Percentiles rank a stretch among this genome's conserved stretches.
These are phyloP conservation scores for Verticillium tricorpus DNA, from an alignment of 2,329 filamentous ascomycete species.

Conservation along the genomic window DNA sequence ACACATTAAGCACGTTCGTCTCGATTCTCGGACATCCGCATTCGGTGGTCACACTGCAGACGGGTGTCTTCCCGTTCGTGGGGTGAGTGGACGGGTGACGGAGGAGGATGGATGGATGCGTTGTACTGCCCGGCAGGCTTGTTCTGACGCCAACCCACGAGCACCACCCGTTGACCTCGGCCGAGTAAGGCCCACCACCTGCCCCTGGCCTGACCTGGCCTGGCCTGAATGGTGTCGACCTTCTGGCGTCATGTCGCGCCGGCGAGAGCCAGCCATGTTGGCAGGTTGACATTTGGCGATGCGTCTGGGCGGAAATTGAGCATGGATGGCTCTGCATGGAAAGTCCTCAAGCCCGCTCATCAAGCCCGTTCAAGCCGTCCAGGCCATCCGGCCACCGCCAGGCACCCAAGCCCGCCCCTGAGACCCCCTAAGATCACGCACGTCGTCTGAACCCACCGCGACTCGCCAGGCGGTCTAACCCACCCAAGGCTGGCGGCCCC, in stretches of 20 bases:
- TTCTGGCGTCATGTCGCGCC: background rate
- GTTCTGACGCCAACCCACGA: background rate
- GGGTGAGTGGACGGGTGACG: background rate
- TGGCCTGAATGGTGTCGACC: background rate
- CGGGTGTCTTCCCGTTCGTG: background rate
- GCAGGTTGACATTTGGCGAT: background rate
- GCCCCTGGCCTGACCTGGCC: background rate
- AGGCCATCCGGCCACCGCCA: background rate
- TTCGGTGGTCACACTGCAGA: background rate
- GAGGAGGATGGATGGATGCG: background rate
- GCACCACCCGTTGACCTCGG: background rate
- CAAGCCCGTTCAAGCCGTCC: background rate
- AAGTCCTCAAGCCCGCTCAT: background rate
- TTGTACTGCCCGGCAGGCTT: background rate
- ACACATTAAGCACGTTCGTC: background rate
- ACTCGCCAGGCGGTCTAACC: background rate
- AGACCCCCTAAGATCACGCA: background rate
- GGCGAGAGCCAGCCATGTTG: background rate
- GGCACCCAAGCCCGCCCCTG: background rate
- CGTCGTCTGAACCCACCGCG: background rate
- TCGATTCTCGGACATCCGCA: background rate
- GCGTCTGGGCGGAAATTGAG: background rate
- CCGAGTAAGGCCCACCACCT: background rate
- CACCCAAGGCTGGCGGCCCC: background rate
- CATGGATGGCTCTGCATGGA: background rate